These are phyloP conservation scores for Hymenoscyphus salicellus DNA, from an alignment of 2,329 filamentous ascomycete species.

Conservation along the genomic window DNA sequence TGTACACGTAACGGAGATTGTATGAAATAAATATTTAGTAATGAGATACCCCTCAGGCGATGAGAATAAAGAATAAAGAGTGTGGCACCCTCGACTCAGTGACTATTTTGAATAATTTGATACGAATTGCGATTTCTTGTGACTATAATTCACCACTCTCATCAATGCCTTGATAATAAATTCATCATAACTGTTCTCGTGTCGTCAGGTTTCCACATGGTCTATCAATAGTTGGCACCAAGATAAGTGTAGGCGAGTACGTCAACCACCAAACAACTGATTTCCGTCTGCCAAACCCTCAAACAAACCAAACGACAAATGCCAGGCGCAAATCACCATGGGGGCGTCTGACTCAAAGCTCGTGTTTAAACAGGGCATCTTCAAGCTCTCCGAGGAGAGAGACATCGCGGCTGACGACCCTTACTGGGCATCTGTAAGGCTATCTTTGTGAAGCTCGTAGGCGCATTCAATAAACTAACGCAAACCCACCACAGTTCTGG, in stretches of 20 bases:
- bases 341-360: constrained; percentile 98
- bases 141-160: neutral
- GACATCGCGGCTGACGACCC: constrained; percentile 82
- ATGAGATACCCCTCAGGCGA: constrained; percentile 29
- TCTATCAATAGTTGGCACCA: neutral
- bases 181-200: neutral
- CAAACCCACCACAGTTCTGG: constrained; percentile 70
- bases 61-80: neutral
- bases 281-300: neutral
- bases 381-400: constrained; percentile 87
- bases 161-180: neutral
- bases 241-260: constrained; percentile 11
- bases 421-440: constrained; percentile 85
- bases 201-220: neutral
- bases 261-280: neutral
- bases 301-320: constrained; percentile 23
- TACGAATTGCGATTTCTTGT: neutral
- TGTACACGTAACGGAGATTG: constrained; percentile 28
- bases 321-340: constrained; percentile 53
- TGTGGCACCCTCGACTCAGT: neutral
- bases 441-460: constrained; percentile 8
- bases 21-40: constrained; percentile 9
- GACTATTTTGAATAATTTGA: neutral
- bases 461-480: constrained; percentile 14
- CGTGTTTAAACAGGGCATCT: constrained; percentile 97